These are phyloP conservation scores for Colletotrichum navitas DNA, from an alignment of 2,329 filamentous ascomycete species.

Conservation along the genomic window DNA sequence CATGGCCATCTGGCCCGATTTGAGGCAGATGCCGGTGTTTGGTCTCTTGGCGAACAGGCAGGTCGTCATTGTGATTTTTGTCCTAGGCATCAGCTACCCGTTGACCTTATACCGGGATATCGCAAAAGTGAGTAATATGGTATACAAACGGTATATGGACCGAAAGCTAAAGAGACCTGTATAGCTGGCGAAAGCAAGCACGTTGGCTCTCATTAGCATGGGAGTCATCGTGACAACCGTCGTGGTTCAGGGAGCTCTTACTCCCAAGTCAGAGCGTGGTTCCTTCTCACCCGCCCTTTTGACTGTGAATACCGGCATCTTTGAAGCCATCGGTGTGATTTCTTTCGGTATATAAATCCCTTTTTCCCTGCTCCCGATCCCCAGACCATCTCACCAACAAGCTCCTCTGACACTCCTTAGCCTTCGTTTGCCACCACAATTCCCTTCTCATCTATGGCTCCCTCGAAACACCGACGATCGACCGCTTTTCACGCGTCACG, in stretches of 20 bases:
- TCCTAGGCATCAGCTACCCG: conserved; percentile 88
- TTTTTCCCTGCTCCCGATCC: background rate
- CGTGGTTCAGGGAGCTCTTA: conserved; percentile 82
- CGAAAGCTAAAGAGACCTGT: conserved; percentile 29
- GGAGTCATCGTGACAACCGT: conserved; percentile 88
- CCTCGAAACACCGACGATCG: conserved; percentile 91
- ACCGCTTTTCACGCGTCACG: conserved; percentile 92
- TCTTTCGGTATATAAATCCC: conserved; percentile 79
- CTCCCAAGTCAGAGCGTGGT: conserved; percentile 79
- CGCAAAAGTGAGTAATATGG: conserved; percentile 76
- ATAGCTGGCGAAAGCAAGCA: conserved; percentile 94
- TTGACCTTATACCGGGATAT: conserved; percentile 96
- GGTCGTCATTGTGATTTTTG: conserved; percentile 89
- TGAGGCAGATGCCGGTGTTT: conserved; percentile 80
- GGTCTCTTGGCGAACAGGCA: conserved; percentile 85
- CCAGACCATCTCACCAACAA: background rate
- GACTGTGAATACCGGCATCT: conserved; percentile 87
- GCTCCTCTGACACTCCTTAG: conserved; percentile 56
- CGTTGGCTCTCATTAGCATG: conserved; percentile 94
- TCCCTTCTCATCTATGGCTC: conserved; percentile 98
- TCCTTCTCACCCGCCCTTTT: conserved; percentile 77
- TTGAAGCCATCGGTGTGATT: conserved; percentile 97
- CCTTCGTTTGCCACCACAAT: conserved; percentile 88
- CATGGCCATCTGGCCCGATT: conserved; percentile 81
- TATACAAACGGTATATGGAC: background rate